Conservation (phyloP, 2,329 filamentous ascomycete genomes). For the Ophiocordyceps camponoti-leonardi region DNA sequence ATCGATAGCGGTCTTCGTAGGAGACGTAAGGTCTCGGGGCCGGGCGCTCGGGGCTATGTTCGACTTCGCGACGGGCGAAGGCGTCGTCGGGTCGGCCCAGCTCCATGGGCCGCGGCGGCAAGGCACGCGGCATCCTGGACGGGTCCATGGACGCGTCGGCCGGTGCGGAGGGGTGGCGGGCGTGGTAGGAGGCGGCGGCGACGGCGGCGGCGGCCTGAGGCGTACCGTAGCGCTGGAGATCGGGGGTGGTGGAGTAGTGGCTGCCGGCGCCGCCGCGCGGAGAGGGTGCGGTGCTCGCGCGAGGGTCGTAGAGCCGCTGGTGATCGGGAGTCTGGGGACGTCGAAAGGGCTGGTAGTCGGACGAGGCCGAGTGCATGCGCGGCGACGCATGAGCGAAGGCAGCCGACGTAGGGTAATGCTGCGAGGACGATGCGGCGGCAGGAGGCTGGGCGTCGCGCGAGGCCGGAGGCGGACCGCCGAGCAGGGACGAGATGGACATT, state of each 20-base stretch:
- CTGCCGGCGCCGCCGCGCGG: conserved; percentile 28
- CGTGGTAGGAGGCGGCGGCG: conserved; percentile 23
- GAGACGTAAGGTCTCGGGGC: conserved; percentile 20
- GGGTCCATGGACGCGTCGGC: conserved; percentile 26
- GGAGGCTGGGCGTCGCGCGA: conserved; percentile 24
- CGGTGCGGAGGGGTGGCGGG: conserved; percentile 29
- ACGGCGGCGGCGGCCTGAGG: conserved; percentile 20
- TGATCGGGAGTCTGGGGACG: conserved; percentile 62
- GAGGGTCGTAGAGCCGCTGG: conserved; percentile 33
- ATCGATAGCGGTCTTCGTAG: conserved; percentile 37
- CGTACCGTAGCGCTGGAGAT: conserved; percentile 40
- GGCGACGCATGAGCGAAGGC: conserved; percentile 34
- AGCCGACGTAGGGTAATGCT: conserved; percentile 25
- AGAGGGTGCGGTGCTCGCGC: conserved; percentile 27
- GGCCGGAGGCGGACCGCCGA: conserved; percentile 30
- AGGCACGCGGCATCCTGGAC: conserved; percentile 19
- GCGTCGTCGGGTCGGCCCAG: conserved; percentile 23
- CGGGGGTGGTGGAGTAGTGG: conserved; percentile 33
- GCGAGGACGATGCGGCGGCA: conserved; percentile 9
- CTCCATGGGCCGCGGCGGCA: conserved; percentile 28
- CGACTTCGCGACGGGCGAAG: conserved; percentile 33
- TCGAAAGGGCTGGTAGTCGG: conserved; percentile 45
- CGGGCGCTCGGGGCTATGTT: conserved; percentile 36
- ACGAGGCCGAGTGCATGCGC: conserved; percentile 32
- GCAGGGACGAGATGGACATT: conserved; percentile 46